Evolutionary conservation across 202 grass and related monocot genomes (phyloP), one percentile per base, ranked within the genome.

Genomic region (Setaria italica): DNA sequence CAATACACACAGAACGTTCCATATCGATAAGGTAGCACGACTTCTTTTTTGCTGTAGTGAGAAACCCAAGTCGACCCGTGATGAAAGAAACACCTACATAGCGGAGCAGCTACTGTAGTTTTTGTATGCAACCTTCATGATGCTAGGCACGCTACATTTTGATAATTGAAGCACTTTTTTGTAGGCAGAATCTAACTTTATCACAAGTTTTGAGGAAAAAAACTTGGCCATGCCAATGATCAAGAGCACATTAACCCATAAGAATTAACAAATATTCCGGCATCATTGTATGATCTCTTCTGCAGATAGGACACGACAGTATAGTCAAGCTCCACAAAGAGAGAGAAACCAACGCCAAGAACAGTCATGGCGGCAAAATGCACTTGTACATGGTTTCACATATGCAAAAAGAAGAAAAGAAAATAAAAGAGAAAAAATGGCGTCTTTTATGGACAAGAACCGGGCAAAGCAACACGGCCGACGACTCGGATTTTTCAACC

Each of bases 391-490:
- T 76, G 75, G 62, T 80, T 80, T 80, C 67, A 84, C 42, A 62
- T 64, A 37, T 9, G 21, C 35, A 8, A 21, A 48, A 3, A 7
- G 9, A 25, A 29, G 0, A 41, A 62, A 15, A 11, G 16, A n/a
- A 4, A 25, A 25, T 25, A 65, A 41, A 5, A 0, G 7, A 62
- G 55, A n/a, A 33, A n/a, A 62, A 17, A 29, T 20, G 56, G 47
- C 66, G 30, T 65, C 56, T 12, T 84, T 29, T 87, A 81, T 90
- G 76, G 69, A 87, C 85, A 77, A n/a, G 25, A 45, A 10, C 13
- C 51, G 62, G 47, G 69, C 79, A 81, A 43, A 75, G 62, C 14
- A 87, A 84, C 19, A 84, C 71, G 12, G 34, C 78, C 51, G 57
- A 70, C 19, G 49, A 32, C 13, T 82, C 7, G 34, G 70, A 76